A percentile compares a stretch with the other conserved stretches of the same genome.
Conservation (phyloP, 2,329 filamentous ascomycete genomes). For the Orbilia ellipsospora region DNA sequence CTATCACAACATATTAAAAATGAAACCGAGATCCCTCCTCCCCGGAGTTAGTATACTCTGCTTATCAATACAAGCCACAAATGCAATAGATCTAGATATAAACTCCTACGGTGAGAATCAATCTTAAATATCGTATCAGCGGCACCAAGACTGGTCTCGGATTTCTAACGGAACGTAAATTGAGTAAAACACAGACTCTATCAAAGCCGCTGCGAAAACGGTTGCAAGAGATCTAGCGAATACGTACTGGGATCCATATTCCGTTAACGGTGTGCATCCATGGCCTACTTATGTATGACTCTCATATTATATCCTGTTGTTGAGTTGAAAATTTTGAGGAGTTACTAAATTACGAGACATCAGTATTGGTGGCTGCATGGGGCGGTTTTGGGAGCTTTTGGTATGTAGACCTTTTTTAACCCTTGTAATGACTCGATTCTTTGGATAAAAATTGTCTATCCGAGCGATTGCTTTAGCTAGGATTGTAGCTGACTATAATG, state of each 20-base stretch:
- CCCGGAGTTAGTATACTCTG: too few relatives aligned
- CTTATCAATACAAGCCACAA: too few relatives aligned
- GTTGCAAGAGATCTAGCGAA: slow-evolving; percentile 34
- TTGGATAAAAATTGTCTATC: background rate
- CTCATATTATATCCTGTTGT: background rate
- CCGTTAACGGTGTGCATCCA: slow-evolving; percentile 29
- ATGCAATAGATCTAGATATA: too few relatives aligned
- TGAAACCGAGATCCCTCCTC: too few relatives aligned
- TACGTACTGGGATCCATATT: slow-evolving; percentile 37
- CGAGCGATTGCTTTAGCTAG: background rate
- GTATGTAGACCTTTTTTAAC: slow-evolving; percentile 15
- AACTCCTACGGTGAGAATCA: too few relatives aligned
- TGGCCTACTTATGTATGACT: slow-evolving; percentile 17
- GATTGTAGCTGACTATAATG: background rate
- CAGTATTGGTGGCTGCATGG: slow-evolving; percentile 53
- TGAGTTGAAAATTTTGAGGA: background rate
- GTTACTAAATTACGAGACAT: background rate
- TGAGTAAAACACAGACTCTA: slow-evolving; percentile 21
- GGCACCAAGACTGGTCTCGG: too few relatives aligned
- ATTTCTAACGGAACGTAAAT: too few relatives aligned
- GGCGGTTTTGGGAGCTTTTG: slow-evolving; percentile 33
- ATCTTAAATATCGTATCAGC: too few relatives aligned
- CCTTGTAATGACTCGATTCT: background rate
- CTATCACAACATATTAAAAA: too few relatives aligned
- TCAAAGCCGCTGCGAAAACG: slow-evolving; percentile 42